Conservation (phyloP, 1,284 basidiomycete species). For the Ustilago trichophora region DNA sequence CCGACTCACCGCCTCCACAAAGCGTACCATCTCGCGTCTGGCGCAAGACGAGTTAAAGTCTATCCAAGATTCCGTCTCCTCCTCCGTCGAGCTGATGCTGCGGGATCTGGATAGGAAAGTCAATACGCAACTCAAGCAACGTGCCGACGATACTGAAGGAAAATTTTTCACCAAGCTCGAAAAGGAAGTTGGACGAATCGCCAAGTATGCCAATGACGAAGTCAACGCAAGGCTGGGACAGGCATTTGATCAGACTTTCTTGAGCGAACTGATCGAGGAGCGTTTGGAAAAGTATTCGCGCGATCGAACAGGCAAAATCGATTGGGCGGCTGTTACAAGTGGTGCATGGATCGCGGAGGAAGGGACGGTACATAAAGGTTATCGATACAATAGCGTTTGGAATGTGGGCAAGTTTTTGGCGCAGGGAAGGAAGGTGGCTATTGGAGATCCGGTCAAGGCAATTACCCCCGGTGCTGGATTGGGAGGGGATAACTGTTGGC, state of each 20-base stretch:
- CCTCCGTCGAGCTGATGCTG: slow-evolving; percentile 37
- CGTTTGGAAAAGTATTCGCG: slow-evolving; percentile 29
- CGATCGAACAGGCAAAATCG: slow-evolving; percentile 31
- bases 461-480: slow-evolving; percentile 34
- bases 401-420: slow-evolving; percentile 28
- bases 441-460: slow-evolving; percentile 39
- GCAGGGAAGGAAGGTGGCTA: slow-evolving; percentile 37
- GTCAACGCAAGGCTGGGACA: slow-evolving; percentile 32
- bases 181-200: slow-evolving; percentile 20
- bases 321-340: slow-evolving; percentile 29
- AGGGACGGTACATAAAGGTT: slow-evolving; percentile 38
- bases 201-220: slow-evolving; percentile 39
- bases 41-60: slow-evolving; percentile 39
- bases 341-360: slow-evolving; percentile 26
- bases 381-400: slow-evolving; percentile 39
- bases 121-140: slow-evolving; percentile 25
- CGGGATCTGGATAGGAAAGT: slow-evolving; percentile 35
- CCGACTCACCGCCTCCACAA: slow-evolving; percentile 26
- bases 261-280: slow-evolving; percentile 22
- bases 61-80: slow-evolving; percentile 34
- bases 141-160: slow-evolving; percentile 41
- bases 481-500: slow-evolving; percentile 29
- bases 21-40: slow-evolving; percentile 27
- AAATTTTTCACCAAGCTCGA: slow-evolving; percentile 29
- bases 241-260: slow-evolving; percentile 37